Evolutionary conservation across 106 monocot species (phyloP).

Genomic region (Dendrobium huoshanense): DNA sequence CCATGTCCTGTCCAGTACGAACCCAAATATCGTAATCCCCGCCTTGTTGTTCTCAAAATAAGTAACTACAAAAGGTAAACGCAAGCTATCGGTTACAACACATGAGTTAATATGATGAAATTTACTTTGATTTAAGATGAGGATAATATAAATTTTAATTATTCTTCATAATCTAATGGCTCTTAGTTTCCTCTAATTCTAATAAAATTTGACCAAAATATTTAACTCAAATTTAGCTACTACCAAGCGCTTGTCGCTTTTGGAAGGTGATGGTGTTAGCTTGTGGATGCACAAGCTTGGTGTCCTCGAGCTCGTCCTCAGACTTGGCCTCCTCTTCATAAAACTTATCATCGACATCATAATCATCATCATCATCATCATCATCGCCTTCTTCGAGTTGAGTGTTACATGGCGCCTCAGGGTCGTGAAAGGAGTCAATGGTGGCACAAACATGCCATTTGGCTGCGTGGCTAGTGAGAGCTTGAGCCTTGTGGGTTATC

Average conservation of each 20-base stretch:
- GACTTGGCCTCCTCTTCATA: slow-evolving; percentile 18
- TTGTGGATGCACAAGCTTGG: slow-evolving; percentile 29
- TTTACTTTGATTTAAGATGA: too few species aligned
- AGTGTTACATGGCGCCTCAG: slow-evolving; percentile 18
- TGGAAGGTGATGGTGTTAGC: slow-evolving; percentile 70
- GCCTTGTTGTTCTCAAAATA: slow-evolving; percentile 58
- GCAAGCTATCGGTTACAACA: too few species aligned
- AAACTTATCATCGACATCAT: slow-evolving; percentile 16
- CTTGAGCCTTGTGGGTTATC: slow-evolving; percentile 71
- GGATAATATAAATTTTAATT: too few species aligned
- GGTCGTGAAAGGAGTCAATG: slow-evolving; percentile 35
- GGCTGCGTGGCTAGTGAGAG: slow-evolving; percentile 61
- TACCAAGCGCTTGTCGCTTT: slow-evolving; percentile 91
- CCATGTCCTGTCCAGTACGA: slow-evolving; percentile 37
- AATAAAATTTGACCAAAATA: too few species aligned
- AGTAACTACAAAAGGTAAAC: slow-evolving; percentile 31
- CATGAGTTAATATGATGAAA: too few species aligned
- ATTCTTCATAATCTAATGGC: too few species aligned
- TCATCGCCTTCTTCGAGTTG: too few species aligned
- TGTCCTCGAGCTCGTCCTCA: slow-evolving; percentile 49
- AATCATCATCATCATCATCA: neutral
- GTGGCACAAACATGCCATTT: slow-evolving; percentile 62
- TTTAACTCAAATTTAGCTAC: too few species aligned
- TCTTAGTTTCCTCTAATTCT: too few species aligned
- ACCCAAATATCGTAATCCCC: slow-evolving; percentile 51